Percentiles rank a stretch among this genome's conserved stretches.
Conservation (phyloP, 2,329 filamentous ascomycete species). For the Ustulina deusta region DNA sequence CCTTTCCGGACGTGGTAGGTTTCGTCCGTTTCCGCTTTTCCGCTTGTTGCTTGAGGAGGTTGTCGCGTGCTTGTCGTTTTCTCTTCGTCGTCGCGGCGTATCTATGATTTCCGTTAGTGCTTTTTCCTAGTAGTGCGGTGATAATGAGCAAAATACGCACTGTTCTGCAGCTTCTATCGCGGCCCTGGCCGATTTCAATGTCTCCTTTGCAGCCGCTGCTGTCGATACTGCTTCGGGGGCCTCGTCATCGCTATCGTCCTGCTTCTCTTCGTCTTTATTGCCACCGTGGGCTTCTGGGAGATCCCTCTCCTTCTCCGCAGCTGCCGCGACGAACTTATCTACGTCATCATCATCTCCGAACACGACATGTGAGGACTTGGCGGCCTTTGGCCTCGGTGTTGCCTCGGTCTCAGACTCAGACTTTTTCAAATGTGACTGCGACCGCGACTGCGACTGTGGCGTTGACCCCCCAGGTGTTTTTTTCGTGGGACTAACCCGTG, state of each 20-base stretch:
- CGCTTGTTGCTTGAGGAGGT: slow-evolving; percentile 67
- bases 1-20: slow-evolving; percentile 12
- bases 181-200: slow-evolving; percentile 60
- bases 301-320: slow-evolving; percentile 38
- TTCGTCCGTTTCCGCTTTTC: slow-evolving; percentile 59
- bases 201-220: slow-evolving; percentile 59
- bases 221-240: slow-evolving; percentile 71
- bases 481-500: slow-evolving; percentile 47
- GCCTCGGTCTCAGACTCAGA: slow-evolving; percentile 36
- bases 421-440: slow-evolving; percentile 26
- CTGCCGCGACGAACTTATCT: slow-evolving; percentile 49
- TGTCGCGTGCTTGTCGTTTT: slow-evolving; percentile 67
- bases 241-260: slow-evolving; percentile 61
- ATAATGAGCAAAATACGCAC: slow-evolving; percentile 53
- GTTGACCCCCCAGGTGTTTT: background rate
- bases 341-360: slow-evolving; percentile 52
- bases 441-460: background rate
- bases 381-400: slow-evolving; percentile 36
- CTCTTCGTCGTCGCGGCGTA: slow-evolving; percentile 64
- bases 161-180: slow-evolving; percentile 63
- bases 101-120: slow-evolving; percentile 50
- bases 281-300: slow-evolving; percentile 11
- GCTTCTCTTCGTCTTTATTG: slow-evolving; percentile 51
- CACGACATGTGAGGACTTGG: slow-evolving; percentile 50
- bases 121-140: slow-evolving; percentile 7